Conservation (phyloP, 2,329 filamentous ascomycete species). For the Venturia carpophila region DNA sequence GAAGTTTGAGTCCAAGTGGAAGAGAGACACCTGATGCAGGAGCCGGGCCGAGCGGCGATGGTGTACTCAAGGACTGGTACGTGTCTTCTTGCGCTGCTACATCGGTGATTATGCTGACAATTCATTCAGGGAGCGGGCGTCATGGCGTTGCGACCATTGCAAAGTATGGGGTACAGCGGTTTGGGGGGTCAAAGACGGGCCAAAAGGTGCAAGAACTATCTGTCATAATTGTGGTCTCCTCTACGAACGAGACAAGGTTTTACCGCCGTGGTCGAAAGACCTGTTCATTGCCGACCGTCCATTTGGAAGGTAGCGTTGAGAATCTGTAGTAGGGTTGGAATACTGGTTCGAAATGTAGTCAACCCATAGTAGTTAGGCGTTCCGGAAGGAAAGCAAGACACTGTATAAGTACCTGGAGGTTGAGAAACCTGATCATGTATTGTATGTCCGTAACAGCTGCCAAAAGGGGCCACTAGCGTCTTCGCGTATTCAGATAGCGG, state of each 20-base stretch:
- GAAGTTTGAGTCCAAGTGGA: constrained; percentile 76
- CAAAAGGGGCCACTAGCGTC: neutral
- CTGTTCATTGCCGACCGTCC: constrained; percentile 31
- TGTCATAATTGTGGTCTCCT: constrained; percentile 90
- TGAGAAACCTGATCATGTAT: neutral
- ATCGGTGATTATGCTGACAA: constrained; percentile 22
- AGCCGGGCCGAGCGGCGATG: constrained; percentile 61
- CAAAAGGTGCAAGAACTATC: constrained; percentile 73
- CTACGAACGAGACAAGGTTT: constrained; percentile 77
- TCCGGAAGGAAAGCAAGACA: neutral
- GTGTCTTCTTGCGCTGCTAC: constrained; percentile 20
- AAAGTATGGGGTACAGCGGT: constrained; percentile 80
- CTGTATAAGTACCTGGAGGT: constrained; percentile 7
- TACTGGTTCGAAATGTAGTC: constrained; percentile 4
- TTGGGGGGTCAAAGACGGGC: constrained; percentile 92
- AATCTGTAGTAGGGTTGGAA: neutral
- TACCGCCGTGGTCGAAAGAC: constrained; percentile 69
- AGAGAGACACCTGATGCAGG: constrained; percentile 71
- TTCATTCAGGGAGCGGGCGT: constrained; percentile 56
- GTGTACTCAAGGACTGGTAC: constrained; percentile 42
- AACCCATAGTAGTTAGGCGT: constrained; percentile 8
- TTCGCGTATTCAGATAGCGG: neutral
- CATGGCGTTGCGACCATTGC: constrained; percentile 86
- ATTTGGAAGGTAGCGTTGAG: constrained; percentile 1
- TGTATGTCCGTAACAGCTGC: neutral